phyloP scores from a whole-genome alignment of 2,329 filamentous ascomycete genomes.

The Fonsecaea monophora region DNA sequence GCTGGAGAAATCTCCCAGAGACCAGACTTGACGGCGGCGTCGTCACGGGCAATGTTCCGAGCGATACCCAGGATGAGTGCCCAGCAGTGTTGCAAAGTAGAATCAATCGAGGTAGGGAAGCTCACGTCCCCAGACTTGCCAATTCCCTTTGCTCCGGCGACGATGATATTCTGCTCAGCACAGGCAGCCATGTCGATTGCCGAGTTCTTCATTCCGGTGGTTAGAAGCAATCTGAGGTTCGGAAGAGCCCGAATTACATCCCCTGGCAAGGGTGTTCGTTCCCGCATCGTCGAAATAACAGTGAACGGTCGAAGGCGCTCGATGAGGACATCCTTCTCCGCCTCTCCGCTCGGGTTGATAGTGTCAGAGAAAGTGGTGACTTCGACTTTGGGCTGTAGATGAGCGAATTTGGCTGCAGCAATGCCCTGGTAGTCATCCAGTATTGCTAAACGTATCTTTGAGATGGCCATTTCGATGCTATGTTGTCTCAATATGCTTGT shows the following conservation, averaged over 20 bases:
- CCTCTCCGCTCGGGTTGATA: constrained; percentile 41
- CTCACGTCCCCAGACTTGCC: constrained; percentile 48
- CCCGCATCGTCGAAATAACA: constrained; percentile 79
- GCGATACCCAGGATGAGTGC: constrained; percentile 66
- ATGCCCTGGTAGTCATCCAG: constrained; percentile 74
- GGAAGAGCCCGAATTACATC: constrained; percentile 70
- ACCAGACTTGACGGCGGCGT: constrained; percentile 65
- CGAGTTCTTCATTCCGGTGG: constrained; percentile 72
- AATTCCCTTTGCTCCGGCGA: constrained; percentile 62
- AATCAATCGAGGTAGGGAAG: constrained; percentile 34
- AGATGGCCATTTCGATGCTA: not conserved
- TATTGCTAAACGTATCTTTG: constrained; percentile 60
- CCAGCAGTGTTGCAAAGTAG: constrained; percentile 52
- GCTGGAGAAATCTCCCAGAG: constrained; percentile 74
- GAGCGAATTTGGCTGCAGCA: constrained; percentile 63
- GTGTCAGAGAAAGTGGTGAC: constrained; percentile 68
- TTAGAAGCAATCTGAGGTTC: constrained; percentile 76
- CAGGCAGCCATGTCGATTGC: constrained; percentile 71
- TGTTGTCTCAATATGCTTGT: not conserved
- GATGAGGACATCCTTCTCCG: constrained; percentile 66
- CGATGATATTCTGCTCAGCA: constrained; percentile 64
- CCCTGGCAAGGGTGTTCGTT: constrained; percentile 76
- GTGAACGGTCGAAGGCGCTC: constrained; percentile 71
- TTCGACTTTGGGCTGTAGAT: constrained; percentile 57
- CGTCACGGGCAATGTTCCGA: constrained; percentile 72